Percentiles rank a stretch among this genome's conserved stretches.
Evolutionary conservation across 1,284 basidiomycete genomes (phyloP).

Genomic region (Puccinia coronata): DNA sequence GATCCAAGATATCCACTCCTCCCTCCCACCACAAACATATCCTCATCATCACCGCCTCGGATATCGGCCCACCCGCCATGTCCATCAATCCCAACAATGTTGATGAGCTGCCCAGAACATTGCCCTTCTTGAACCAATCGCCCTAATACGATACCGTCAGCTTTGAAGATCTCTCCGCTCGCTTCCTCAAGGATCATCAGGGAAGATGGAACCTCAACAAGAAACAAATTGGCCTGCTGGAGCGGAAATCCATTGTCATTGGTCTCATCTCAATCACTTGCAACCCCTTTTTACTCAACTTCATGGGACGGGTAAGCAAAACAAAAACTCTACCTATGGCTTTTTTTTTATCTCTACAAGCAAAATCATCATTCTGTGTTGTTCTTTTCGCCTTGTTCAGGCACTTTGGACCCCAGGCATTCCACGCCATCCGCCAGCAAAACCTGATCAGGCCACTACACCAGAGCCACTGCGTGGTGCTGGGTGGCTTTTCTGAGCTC

Average conservation of each 20-base stretch:
- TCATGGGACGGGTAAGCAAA: constrained; percentile 19
- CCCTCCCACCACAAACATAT: too few species aligned
- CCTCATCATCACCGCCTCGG: constrained; percentile 35
- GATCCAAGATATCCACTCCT: neutral
- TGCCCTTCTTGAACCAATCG: too few species aligned
- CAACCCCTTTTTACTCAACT: constrained; percentile 14
- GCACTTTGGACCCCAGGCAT: constrained; percentile 20
- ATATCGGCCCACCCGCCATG: too few species aligned
- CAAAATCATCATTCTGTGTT: neutral
- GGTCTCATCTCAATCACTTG: constrained; percentile 22
- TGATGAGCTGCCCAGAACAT: too few species aligned
- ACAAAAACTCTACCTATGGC: neutral
- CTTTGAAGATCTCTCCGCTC: constrained; percentile 26
- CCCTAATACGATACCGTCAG: too few species aligned
- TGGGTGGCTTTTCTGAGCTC: constrained; percentile 23
- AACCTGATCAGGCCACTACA: constrained; percentile 10
- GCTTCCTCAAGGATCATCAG: constrained; percentile 22
- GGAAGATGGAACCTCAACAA: constrained; percentile 30
- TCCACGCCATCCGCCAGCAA: neutral
- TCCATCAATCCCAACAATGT: too few species aligned
- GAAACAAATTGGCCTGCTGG: constrained; percentile 35
- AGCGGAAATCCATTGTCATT: constrained; percentile 24
- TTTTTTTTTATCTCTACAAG: neutral
- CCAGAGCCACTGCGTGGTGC: neutral
- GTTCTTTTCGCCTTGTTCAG: neutral